Conservation (phyloP, 2,329 filamentous ascomycete genomes). For the Aureobasidium uvarum region DNA sequence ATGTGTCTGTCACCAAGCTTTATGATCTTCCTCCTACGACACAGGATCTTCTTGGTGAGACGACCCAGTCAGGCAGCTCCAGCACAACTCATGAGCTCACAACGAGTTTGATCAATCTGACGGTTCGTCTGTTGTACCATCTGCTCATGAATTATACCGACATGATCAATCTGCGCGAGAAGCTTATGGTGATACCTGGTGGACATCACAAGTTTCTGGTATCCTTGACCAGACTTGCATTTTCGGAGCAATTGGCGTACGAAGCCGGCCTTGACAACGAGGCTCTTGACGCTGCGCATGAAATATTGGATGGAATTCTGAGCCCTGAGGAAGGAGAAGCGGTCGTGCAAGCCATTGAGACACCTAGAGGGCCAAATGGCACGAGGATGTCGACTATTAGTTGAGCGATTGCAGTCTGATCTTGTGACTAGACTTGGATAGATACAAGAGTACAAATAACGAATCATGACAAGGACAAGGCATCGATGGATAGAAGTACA, state of each 20-base stretch:
- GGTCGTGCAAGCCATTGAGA: conserved; percentile 49
- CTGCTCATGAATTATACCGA: conserved; percentile 56
- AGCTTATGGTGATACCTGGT: conserved; percentile 67
- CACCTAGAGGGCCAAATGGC: conserved; percentile 33
- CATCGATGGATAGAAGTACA: no score
- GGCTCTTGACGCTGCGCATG: conserved; percentile 76
- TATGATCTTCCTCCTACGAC: conserved; percentile 49
- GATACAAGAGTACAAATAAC: neutral
- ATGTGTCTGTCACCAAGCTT: conserved; percentile 65
- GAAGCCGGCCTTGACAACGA: conserved; percentile 75
- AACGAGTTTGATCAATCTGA: conserved; percentile 56
- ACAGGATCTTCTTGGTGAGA: conserved; percentile 24
- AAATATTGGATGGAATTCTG: conserved; percentile 74
- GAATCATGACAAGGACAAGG: neutral
- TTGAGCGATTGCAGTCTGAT: neutral
- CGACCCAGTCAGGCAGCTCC: conserved; percentile 27
- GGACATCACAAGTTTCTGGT: conserved; percentile 80
- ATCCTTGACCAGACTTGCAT: conserved; percentile 77
- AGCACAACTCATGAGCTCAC: conserved; percentile 42
- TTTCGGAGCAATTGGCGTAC: conserved; percentile 74
- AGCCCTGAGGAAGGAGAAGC: conserved; percentile 75
- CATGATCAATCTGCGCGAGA: conserved; percentile 64
- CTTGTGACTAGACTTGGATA: neutral
- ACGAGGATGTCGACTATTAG: conserved; percentile 5
- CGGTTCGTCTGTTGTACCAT: conserved; percentile 61